phyloP scores from a whole-genome alignment of 2,329 filamentous ascomycete species.

The Alternaria solani region DNA sequence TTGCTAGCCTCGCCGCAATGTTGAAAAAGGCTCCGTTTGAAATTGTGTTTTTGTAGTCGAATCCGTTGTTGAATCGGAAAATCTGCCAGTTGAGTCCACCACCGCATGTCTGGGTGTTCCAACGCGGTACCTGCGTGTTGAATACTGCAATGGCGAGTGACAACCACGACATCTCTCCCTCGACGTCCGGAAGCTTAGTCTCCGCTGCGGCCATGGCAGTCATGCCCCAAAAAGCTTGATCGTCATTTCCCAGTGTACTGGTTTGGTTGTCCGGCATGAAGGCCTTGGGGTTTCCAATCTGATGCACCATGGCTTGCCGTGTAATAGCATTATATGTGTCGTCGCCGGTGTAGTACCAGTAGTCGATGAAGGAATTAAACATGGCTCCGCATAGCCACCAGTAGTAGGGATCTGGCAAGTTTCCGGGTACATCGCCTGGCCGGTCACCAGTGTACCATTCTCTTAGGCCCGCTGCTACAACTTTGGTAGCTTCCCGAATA shows the following conservation, averaged over 20 bases:
- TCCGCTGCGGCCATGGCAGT: constrained; percentile 72
- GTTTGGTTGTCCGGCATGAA: constrained; percentile 80
- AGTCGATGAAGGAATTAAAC: constrained; percentile 47
- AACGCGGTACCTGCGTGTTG: constrained; percentile 71
- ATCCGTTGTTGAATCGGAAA: constrained; percentile 74
- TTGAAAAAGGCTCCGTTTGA: constrained; percentile 82
- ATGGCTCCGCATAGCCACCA: constrained; percentile 53
- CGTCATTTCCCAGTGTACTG: constrained; percentile 69
- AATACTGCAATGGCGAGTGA: constrained; percentile 74
- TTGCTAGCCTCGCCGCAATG: constrained; percentile 74
- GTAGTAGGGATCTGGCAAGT: constrained; percentile 56
- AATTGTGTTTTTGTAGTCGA: constrained; percentile 80
- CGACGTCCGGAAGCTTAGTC: constrained; percentile 63
- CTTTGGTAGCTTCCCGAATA: constrained; percentile 67
- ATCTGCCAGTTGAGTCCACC: constrained; percentile 79
- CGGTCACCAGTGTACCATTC: constrained; percentile 70
- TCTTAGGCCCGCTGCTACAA: constrained; percentile 68
- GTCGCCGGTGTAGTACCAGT: constrained; percentile 51
- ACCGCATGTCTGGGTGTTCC: constrained; percentile 70
- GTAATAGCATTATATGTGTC: constrained; percentile 45
- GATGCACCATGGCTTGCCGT: constrained; percentile 69
- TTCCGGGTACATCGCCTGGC: constrained; percentile 65
- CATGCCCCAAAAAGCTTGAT: constrained; percentile 76
- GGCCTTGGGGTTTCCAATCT: constrained; percentile 71
- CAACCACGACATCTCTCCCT: constrained; percentile 63